These are phyloP conservation scores for Amanita phalloides DNA, from an alignment of 768 basidiomycete species.

Conservation along the genomic window DNA sequence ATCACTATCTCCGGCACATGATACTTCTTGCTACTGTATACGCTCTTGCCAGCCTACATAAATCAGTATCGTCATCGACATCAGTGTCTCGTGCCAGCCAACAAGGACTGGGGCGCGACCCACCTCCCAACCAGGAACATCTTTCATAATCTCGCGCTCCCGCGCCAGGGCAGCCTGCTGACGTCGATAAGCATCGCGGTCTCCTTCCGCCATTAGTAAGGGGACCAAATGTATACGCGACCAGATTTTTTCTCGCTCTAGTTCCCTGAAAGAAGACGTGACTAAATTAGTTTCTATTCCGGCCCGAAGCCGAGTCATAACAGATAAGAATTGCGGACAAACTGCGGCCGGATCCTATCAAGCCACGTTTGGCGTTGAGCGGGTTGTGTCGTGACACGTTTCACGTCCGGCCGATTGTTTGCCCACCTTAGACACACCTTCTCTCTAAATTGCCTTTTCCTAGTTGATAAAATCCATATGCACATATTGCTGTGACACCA, in stretches of 20 bases:
- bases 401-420: slow-evolving; percentile 47
- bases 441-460: slow-evolving; percentile 88
- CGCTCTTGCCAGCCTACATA: slow-evolving; percentile 73
- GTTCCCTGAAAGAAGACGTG: slow-evolving; percentile 52
- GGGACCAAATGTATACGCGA: slow-evolving; percentile 92
- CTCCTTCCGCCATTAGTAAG: slow-evolving; percentile 84
- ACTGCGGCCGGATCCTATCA: slow-evolving; percentile 51
- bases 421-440: slow-evolving; percentile 48
- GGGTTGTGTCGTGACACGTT: slow-evolving; percentile 53
- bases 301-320: slow-evolving; percentile 25
- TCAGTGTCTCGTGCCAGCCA: neutral
- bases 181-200: slow-evolving; percentile 81
- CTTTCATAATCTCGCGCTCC: slow-evolving; percentile 91
- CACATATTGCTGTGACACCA: slow-evolving; percentile 78
- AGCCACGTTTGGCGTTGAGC: slow-evolving; percentile 65
- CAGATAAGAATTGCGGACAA: slow-evolving; percentile 29
- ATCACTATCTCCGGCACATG: slow-evolving; percentile 31
- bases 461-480: slow-evolving; percentile 85
- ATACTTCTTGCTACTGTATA: slow-evolving; percentile 76
- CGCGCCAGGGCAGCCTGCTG: slow-evolving; percentile 65
- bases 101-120: slow-evolving; percentile 18
- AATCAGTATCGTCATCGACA: slow-evolving; percentile 5
- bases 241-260: slow-evolving; percentile 90
- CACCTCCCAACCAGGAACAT: slow-evolving; percentile 91
- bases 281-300: slow-evolving; percentile 32